A percentile compares a stretch with the other conserved stretches of the same genome.
Conservation (phyloP, 2,329 filamentous ascomycete species). For the Alternaria sp. region DNA sequence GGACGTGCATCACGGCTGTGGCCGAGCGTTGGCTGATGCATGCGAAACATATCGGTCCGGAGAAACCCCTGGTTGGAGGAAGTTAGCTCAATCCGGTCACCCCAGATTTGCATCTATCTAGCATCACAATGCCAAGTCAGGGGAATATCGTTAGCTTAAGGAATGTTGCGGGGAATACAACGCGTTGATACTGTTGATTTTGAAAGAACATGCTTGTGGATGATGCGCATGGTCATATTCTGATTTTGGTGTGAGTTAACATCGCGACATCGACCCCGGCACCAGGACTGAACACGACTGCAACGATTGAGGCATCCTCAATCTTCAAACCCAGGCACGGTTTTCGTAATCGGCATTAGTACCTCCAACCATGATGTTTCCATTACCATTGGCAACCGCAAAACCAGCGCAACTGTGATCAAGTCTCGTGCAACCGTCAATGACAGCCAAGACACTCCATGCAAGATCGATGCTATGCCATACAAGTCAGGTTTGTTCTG, state of each 20-base stretch:
- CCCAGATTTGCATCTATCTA: not conserved
- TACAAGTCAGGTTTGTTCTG: not conserved
- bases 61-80: conserved; percentile 26
- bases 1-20: not conserved
- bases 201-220: not conserved
- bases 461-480: conserved; percentile 6
- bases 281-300: not conserved
- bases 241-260: not conserved
- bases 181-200: not conserved
- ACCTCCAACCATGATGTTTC: conserved; percentile 8
- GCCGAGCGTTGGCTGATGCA: not conserved
- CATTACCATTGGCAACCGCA: conserved; percentile 8
- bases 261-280: not conserved
- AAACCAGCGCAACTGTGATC: conserved; percentile 8
- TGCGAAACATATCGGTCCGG: conserved; percentile 6
- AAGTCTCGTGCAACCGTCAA: conserved; percentile 10
- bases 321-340: not conserved
- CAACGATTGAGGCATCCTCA: not conserved
- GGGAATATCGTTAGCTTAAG: not conserved
- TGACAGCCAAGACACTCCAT: conserved; percentile 8
- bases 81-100: conserved; percentile 1
- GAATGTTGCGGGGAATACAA: not conserved
- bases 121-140: conserved; percentile 5
- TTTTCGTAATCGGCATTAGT: conserved; percentile 1
- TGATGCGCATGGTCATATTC: not conserved